Evolutionary conservation across 2,329 filamentous ascomycete species (phyloP).

Genomic region (Ceratocystis ficicola): DNA sequence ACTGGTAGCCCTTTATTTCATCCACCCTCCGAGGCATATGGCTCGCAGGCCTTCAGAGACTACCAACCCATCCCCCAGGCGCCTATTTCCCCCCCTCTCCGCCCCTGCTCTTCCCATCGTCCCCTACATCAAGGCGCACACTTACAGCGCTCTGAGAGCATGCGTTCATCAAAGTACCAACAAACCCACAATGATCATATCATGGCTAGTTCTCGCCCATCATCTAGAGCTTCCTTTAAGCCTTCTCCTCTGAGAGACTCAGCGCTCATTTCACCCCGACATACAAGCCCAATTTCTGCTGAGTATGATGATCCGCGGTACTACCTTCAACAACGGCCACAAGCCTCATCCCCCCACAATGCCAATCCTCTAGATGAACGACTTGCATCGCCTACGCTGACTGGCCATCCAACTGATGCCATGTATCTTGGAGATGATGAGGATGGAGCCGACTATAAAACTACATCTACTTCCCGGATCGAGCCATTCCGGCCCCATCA

Average conservation of each 20-base stretch:
- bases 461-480: not conserved
- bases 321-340: not conserved
- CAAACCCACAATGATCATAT: not conserved
- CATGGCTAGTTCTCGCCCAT: not conserved
- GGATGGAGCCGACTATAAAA: not conserved
- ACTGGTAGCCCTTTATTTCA: conserved; percentile 12
- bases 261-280: not conserved
- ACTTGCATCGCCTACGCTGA: not conserved
- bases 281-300: not conserved
- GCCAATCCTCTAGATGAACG: not conserved
- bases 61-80: conserved; percentile 9
- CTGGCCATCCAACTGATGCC: not conserved
- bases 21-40: not conserved
- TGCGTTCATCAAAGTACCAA: conserved; percentile 3
- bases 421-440: conserved; percentile 12
- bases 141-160: not conserved
- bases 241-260: not conserved
- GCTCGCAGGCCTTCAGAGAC: not conserved
- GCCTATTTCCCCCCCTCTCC: conserved; percentile 17
- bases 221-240: not conserved
- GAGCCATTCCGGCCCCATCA: not conserved
- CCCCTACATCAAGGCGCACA: not conserved
- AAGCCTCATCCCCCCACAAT: not conserved
- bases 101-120: not conserved
- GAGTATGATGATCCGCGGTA: not conserved